A percentile compares a stretch with the other conserved stretches of the same genome.
Conservation (phyloP, 441 rosid genomes). For the Theobroma grandiflorum region DNA sequence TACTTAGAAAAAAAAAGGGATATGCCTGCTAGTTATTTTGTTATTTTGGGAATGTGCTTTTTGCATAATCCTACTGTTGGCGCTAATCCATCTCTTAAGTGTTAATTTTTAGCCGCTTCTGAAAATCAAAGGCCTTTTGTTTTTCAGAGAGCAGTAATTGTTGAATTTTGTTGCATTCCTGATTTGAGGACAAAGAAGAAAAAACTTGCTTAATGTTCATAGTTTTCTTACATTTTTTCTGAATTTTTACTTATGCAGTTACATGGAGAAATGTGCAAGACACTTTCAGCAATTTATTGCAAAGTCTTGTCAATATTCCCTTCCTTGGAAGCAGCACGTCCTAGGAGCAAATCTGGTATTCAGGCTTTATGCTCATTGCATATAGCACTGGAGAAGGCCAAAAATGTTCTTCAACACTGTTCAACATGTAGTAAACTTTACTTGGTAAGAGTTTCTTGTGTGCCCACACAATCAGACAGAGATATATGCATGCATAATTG, state of each 20-base stretch:
- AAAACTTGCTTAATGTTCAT: background rate
- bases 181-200: background rate
- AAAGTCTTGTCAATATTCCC: constrained; percentile 84
- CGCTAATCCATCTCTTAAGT: background rate
- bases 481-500: background rate
- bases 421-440: constrained; percentile 94
- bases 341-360: constrained; percentile 97
- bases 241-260: constrained; percentile 58
- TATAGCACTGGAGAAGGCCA: constrained; percentile 93
- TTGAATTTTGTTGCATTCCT: constrained; percentile 10
- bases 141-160: background rate
- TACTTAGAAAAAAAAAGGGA: background rate
- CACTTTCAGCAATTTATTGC: constrained; percentile 74
- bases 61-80: background rate
- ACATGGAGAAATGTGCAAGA: constrained; percentile 95
- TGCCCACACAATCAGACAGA: background rate
- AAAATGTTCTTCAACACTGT: constrained; percentile 91
- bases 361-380: constrained; percentile 95
- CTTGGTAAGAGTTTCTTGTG: constrained; percentile 58
- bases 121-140: constrained; percentile 10
- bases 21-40: constrained; percentile 5
- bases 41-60: background rate
- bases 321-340: constrained; percentile 91
- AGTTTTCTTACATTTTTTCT: constrained; percentile 10
- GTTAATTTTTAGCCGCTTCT: background rate